Evolutionary conservation across 2,329 filamentous ascomycete species (phyloP).

Genomic region (Blumeria graminis): DNA sequence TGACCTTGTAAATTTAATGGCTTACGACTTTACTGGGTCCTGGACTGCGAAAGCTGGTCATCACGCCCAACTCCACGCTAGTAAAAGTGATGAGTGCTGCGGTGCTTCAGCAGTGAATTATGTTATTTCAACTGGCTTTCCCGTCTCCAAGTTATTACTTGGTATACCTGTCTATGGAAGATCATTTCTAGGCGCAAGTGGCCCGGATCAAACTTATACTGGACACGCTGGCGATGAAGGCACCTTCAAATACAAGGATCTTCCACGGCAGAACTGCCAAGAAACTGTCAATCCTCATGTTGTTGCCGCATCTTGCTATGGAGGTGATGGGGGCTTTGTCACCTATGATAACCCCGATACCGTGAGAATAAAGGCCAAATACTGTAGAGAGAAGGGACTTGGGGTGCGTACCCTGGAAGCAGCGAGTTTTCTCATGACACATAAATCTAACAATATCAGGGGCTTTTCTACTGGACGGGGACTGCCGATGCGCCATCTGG

Average conservation of each 20-base stretch:
- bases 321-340: slow-evolving; percentile 53
- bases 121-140: slow-evolving; percentile 39
- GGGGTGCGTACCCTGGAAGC: slow-evolving; percentile 21
- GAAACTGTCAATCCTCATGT: slow-evolving; percentile 43
- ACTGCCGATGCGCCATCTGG: slow-evolving; percentile 39
- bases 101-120: slow-evolving; percentile 43
- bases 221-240: slow-evolving; percentile 37
- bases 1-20: slow-evolving; percentile 55
- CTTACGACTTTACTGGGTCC: slow-evolving; percentile 54
- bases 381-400: slow-evolving; percentile 44
- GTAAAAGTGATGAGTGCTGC: slow-evolving; percentile 31
- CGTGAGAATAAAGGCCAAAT: slow-evolving; percentile 49
- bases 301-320: slow-evolving; percentile 47
- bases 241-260: slow-evolving; percentile 47
- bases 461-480: slow-evolving; percentile 65
- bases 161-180: slow-evolving; percentile 56
- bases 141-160: slow-evolving; percentile 45
- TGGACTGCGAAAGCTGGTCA: slow-evolving; percentile 47
- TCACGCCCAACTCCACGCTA: slow-evolving; percentile 49
- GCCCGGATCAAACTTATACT: slow-evolving; percentile 36
- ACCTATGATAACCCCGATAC: slow-evolving; percentile 60
- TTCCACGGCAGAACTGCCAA: slow-evolving; percentile 35
- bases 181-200: slow-evolving; percentile 42
- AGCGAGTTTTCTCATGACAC: not conserved
- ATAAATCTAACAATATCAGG: slow-evolving; percentile 19